Evolutionary conservation across 2,329 filamentous ascomycete species (phyloP).

Genomic region (Aspergillus sp.): DNA sequence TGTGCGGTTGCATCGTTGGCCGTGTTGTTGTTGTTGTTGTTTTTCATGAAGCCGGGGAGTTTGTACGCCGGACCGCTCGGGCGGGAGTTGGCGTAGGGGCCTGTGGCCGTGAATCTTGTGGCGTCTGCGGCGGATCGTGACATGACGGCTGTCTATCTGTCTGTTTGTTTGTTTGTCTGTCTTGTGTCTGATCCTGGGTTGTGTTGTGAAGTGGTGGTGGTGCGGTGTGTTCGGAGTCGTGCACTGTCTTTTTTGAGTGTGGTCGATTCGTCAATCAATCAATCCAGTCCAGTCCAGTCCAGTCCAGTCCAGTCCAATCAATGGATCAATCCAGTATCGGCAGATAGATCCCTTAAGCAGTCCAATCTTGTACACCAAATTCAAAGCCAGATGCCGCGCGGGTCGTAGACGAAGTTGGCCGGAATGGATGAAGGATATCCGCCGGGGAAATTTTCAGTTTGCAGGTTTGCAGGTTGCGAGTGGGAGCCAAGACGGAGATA

Average conservation of each 20-base stretch:
- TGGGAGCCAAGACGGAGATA: background rate
- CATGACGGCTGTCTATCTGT: conserved; percentile 22
- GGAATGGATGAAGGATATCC: background rate
- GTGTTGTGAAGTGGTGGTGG: background rate
- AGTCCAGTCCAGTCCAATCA: too few relatives aligned
- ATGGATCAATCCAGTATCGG: too few relatives aligned
- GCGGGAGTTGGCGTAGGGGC: conserved; percentile 41
- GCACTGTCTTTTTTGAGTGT: too few relatives aligned
- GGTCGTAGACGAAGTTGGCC: background rate
- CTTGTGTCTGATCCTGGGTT: background rate
- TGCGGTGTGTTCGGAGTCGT: too few relatives aligned
- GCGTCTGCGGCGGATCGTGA: conserved; percentile 42
- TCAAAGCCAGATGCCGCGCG: too few relatives aligned
- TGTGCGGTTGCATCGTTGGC: too few relatives aligned
- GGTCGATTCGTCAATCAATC: too few relatives aligned
- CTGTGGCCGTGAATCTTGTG: conserved; percentile 45
- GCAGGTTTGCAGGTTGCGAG: too few relatives aligned
- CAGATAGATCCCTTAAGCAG: too few relatives aligned
- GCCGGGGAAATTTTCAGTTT: conserved; percentile 1
- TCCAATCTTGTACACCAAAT: too few relatives aligned
- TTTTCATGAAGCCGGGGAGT: conserved; percentile 21
- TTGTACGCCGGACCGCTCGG: conserved; percentile 23
- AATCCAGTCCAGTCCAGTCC: too few relatives aligned
- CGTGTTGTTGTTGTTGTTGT: conserved; percentile 2
- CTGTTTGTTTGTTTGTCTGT: background rate